These are phyloP conservation scores for Penicillium chermesinum DNA, from an alignment of 495 filamentous ascomycete genomes.

Conservation along the genomic window DNA sequence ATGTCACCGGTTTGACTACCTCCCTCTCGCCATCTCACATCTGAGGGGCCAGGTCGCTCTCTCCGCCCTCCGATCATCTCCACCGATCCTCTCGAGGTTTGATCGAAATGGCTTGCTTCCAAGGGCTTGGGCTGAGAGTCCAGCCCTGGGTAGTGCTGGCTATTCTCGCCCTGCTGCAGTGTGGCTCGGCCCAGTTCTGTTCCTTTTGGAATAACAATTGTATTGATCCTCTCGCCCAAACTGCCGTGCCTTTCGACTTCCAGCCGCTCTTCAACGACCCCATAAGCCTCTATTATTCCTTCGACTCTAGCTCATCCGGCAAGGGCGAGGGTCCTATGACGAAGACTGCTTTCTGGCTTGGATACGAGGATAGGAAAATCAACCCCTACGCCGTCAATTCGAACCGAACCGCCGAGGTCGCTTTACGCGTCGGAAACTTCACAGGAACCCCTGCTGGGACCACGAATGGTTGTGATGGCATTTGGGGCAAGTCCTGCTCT, in stretches of 20 bases:
- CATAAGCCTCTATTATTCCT: constrained; percentile 37
- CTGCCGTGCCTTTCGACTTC: constrained; percentile 33
- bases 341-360: constrained; percentile 39
- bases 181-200: constrained; percentile 31
- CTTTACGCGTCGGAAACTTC: constrained; percentile 38
- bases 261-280: constrained; percentile 35
- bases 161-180: constrained; percentile 16
- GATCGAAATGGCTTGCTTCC: constrained; percentile 20
- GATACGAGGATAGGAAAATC: constrained; percentile 31
- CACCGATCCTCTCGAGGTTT: constrained; percentile 1
- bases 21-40: background rate
- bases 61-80: background rate
- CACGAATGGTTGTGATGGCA: constrained; percentile 41
- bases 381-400: constrained; percentile 27
- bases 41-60: background rate
- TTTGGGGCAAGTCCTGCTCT: constrained; percentile 37
- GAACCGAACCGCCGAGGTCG: constrained; percentile 40
- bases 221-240: constrained; percentile 42
- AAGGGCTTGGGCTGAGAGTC: constrained; percentile 6
- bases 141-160: constrained; percentile 18
- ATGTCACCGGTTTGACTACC: background rate
- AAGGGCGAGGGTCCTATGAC: constrained; percentile 36
- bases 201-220: constrained; percentile 38
- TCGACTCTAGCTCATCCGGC: constrained; percentile 35
- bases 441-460: constrained; percentile 31